Conservation (phyloP, 2,329 filamentous ascomycete species). For the Allantophomopsis lycopodina region DNA sequence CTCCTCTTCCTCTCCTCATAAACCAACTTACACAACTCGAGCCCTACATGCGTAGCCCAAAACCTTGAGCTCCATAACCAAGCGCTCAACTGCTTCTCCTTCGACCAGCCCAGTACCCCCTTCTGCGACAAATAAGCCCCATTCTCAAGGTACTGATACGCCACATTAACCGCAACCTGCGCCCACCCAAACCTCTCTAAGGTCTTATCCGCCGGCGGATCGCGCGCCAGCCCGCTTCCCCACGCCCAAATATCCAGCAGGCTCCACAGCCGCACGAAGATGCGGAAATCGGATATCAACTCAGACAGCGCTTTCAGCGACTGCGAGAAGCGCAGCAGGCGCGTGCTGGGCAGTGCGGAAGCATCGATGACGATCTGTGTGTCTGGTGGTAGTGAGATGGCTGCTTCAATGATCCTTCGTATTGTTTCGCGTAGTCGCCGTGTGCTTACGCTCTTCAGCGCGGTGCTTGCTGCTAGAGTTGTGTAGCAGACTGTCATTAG, state of each 20-base stretch:
- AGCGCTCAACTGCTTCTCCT: conserved; percentile 42
- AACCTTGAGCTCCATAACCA: conserved; percentile 64
- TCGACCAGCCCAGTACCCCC: conserved; percentile 48
- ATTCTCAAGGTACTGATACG: conserved; percentile 76
- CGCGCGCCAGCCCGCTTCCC: conserved; percentile 31
- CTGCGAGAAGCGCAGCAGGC: conserved; percentile 29
- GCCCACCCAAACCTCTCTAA: conserved; percentile 43
- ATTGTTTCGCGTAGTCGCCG: conserved; percentile 41
- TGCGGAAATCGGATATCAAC: conserved; percentile 57
- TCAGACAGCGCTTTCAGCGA: conserved; percentile 44
- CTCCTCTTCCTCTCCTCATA: conserved; percentile 17
- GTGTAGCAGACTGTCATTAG: conserved; percentile 58
- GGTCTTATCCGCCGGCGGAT: conserved; percentile 24
- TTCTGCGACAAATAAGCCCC: conserved; percentile 63
- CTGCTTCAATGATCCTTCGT: conserved; percentile 35
- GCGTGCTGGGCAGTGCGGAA: conserved; percentile 8
- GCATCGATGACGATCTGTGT: conserved; percentile 27
- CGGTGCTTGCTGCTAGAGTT: conserved; percentile 37
- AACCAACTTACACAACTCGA: conserved; percentile 57
- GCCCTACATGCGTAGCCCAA: conserved; percentile 65
- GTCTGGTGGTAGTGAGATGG: conserved; percentile 34
- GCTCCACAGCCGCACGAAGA: conserved; percentile 65
- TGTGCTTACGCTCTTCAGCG: conserved; percentile 37
- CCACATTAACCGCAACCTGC: conserved; percentile 53
- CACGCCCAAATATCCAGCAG: conserved; percentile 61